A percentile compares a stretch with the other conserved stretches of the same genome.
phyloP scores from a whole-genome alignment of 805 yeast species.

The Torulaspora gathmanii region DNA sequence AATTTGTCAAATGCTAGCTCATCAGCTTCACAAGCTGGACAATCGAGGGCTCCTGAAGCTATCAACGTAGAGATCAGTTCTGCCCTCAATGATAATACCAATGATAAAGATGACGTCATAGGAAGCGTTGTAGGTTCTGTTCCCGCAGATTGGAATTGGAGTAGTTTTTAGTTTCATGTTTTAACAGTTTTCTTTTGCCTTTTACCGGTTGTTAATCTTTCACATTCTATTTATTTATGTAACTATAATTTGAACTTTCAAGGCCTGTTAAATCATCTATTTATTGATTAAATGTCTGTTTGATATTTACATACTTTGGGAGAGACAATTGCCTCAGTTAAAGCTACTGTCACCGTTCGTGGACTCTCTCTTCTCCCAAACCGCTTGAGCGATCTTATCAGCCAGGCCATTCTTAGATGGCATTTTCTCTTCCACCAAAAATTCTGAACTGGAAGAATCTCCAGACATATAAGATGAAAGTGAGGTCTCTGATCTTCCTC shows the following conservation, averaged over 20 bases:
- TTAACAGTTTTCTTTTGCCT: neutral
- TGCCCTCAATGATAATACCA: conserved; percentile 6
- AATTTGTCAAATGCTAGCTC: conserved; percentile 3
- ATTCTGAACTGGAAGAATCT: conserved; percentile 28
- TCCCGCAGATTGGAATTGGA: conserved; percentile 80
- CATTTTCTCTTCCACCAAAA: conserved; percentile 12
- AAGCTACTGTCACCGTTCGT: neutral
- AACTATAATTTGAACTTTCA: conserved; percentile 1
- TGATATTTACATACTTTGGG: conserved; percentile 1
- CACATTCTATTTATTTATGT: conserved; percentile 3
- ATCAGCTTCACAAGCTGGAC: neutral
- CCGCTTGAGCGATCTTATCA: conserved; percentile 27
- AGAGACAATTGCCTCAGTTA: too few species aligned
- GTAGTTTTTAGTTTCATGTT: conserved; percentile 46
- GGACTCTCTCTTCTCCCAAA: conserved; percentile 23
- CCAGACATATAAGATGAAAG: conserved; percentile 25
- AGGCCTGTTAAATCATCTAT: neutral
- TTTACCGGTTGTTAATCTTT: neutral
- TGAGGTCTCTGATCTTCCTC: conserved; percentile 25
- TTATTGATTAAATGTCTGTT: neutral
- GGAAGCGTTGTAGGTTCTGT: conserved; percentile 44
- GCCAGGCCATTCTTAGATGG: conserved; percentile 13
- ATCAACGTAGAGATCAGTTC: conserved; percentile 5
- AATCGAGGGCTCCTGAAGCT: conserved; percentile 4
- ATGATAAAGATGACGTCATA: conserved; percentile 18